phyloP scores from a whole-genome alignment of 768 basidiomycete species.

The Mrakia gelida region DNA sequence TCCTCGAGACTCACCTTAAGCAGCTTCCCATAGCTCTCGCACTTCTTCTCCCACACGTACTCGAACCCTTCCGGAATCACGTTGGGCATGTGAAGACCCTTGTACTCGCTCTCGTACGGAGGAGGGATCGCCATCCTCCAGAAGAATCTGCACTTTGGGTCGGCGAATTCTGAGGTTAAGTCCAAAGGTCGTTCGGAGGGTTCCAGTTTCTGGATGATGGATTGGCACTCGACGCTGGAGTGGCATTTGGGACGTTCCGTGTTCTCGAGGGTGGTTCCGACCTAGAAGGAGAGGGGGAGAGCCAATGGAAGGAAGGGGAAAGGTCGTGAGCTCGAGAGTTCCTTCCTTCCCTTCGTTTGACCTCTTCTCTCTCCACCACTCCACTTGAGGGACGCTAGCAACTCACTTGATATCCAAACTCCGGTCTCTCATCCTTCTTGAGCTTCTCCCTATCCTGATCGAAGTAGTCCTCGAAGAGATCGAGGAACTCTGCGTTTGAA shows the following conservation, averaged over 20 bases:
- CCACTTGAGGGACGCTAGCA: background rate
- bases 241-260: constrained; percentile 69
- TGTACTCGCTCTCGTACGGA: constrained; percentile 72
- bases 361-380: background rate
- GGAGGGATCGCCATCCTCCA: constrained; percentile 67
- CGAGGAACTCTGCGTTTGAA: constrained; percentile 76
- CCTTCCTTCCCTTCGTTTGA: background rate
- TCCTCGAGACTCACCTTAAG: constrained; percentile 41
- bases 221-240: constrained; percentile 68
- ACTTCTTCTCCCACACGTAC: constrained; percentile 53
- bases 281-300: background rate
- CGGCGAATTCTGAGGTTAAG: constrained; percentile 55
- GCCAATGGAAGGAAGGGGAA: background rate
- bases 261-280: constrained; percentile 60
- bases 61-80: constrained; percentile 75
- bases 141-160: constrained; percentile 89
- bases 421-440: constrained; percentile 73
- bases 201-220: constrained; percentile 65
- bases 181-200: constrained; percentile 80
- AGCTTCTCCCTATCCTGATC: constrained; percentile 61
- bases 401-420: constrained; percentile 71
- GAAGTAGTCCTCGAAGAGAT: constrained; percentile 92
- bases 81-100: constrained; percentile 71
- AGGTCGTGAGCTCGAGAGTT: background rate
- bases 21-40: constrained; percentile 54